Evolutionary conservation across 306 rosid genomes (phyloP).

Genomic region (Vigna reflexopilosa): DNA sequence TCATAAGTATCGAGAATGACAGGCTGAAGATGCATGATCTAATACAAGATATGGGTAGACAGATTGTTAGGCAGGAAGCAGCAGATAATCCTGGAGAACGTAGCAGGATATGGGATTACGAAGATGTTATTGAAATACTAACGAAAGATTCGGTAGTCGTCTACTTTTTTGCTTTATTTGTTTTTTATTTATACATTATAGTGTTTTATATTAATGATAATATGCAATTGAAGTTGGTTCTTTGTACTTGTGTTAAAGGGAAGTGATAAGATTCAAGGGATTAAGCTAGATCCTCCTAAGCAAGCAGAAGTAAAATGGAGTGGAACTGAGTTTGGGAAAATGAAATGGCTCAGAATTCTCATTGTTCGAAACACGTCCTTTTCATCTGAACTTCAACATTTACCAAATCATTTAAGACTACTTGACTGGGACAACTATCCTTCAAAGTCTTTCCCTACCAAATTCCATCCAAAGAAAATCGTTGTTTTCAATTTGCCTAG

Average conservation of each 20-base stretch:
- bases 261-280: neutral
- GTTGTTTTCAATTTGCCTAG: neutral
- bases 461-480: neutral
- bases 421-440: conserved; percentile 36
- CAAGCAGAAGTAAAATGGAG: neutral
- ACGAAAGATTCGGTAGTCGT: conserved; percentile 3
- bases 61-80: conserved; percentile 17
- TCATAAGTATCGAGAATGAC: neutral
- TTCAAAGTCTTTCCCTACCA: conserved; percentile 10
- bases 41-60: conserved; percentile 37
- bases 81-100: neutral
- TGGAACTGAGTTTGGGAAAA: neutral
- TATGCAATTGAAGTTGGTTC: neutral
- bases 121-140: conserved; percentile 5
- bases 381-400: neutral
- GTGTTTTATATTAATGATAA: neutral
- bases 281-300: neutral
- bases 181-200: neutral
- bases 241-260: conserved; percentile 19
- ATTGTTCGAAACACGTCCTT: conserved; percentile 22
- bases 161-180: neutral
- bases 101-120: conserved; percentile 31
- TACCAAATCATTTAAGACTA: conserved; percentile 34
- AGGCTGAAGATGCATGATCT: conserved; percentile 19
- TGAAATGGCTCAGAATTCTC: conserved; percentile 36